Evolutionary conservation across 2,329 filamentous ascomycete genomes (phyloP).

Genomic region (Hypoxylon sp.): DNA sequence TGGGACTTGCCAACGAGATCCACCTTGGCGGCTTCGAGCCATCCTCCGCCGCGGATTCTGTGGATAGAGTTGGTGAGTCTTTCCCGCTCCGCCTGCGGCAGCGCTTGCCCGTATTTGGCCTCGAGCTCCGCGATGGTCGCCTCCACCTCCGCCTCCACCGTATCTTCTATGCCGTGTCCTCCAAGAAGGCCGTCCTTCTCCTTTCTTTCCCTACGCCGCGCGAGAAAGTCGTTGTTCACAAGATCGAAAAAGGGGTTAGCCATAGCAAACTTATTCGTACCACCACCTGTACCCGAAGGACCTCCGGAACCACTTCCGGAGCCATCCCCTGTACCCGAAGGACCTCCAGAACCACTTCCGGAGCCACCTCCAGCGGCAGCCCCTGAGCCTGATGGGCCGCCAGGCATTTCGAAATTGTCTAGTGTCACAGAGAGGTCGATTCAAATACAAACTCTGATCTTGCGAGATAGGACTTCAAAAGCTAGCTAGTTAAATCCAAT

Average conservation of each 20-base stretch:
- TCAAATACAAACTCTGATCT: neutral
- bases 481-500: neutral
- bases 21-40: slow-evolving; percentile 39
- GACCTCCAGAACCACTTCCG: too few species aligned
- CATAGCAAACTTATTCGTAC: slow-evolving; percentile 27
- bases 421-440: neutral
- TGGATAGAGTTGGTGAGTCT: slow-evolving; percentile 29
- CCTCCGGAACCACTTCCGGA: too few species aligned
- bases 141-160: slow-evolving; percentile 34
- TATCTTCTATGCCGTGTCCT: slow-evolving; percentile 28
- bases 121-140: slow-evolving; percentile 30
- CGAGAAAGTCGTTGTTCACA: slow-evolving; percentile 9
- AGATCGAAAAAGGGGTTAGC: slow-evolving; percentile 37
- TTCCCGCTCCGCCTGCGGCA: slow-evolving; percentile 30
- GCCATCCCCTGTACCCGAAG: too few species aligned
- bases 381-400: too few species aligned
- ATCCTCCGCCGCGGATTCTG: slow-evolving; percentile 28
- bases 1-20: slow-evolving; percentile 25
- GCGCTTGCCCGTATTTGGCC: neutral
- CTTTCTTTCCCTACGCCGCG: slow-evolving; percentile 6
- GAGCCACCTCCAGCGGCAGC: too few species aligned
- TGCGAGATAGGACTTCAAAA: neutral
- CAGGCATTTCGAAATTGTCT: neutral
- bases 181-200: neutral
- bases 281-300: too few species aligned